These are phyloP conservation scores for Phytophthora constricta DNA, from an alignment of 352 stramenopile genomes.

Conservation along the genomic window DNA sequence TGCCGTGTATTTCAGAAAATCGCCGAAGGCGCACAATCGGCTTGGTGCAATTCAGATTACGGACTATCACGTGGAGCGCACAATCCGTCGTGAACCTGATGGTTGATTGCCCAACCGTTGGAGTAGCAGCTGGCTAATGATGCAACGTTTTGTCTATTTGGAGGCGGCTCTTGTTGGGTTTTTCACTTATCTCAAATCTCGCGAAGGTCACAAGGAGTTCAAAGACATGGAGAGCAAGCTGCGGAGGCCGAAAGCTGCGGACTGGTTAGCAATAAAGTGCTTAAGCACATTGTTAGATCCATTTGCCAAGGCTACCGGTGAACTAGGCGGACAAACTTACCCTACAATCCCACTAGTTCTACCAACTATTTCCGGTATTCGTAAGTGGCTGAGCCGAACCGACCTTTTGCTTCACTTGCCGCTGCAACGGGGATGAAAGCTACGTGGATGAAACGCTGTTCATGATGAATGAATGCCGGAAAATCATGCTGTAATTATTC, in stretches of 20 bases:
- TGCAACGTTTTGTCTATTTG: slow-evolving; percentile 1
- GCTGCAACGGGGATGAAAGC: too few species aligned
- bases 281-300: neutral
- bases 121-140: slow-evolving; percentile 18
- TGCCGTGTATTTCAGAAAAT: slow-evolving; percentile 23
- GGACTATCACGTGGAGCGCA: neutral
- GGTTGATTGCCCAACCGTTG: slow-evolving; percentile 11
- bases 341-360: slow-evolving; percentile 5
- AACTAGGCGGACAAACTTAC: slow-evolving; percentile 8
- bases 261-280: slow-evolving; percentile 15
- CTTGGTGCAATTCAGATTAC: neutral
- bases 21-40: slow-evolving; percentile 15
- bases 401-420: too few species aligned
- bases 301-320: neutral
- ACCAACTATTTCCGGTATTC: slow-evolving; percentile 3
- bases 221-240: slow-evolving; percentile 6
- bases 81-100: neutral
- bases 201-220: slow-evolving; percentile 8
- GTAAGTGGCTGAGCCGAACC: neutral
- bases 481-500: slow-evolving; percentile 2
- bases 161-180: neutral
- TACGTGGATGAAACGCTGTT: slow-evolving; percentile 2
- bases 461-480: slow-evolving; percentile 17
- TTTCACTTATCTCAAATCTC: slow-evolving; percentile 2
- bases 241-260: neutral